phyloP scores from a whole-genome alignment of 2,329 filamentous ascomycete genomes.

The Dactylonectria estremocensis region DNA sequence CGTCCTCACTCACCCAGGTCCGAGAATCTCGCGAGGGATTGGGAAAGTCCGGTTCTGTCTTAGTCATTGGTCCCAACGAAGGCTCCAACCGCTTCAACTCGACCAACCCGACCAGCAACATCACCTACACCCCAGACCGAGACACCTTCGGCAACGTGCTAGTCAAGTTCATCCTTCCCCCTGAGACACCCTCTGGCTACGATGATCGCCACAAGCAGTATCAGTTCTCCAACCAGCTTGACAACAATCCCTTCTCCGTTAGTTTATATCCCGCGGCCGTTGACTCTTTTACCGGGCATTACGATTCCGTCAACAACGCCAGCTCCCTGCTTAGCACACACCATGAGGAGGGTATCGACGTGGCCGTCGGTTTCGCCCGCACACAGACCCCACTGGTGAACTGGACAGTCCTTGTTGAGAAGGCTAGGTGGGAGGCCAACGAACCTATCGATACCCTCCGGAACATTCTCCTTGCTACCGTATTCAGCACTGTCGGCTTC shows the following conservation, averaged over 20 bases:
- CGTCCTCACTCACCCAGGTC: constrained; percentile 74
- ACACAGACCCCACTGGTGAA: constrained; percentile 78
- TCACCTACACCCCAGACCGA: constrained; percentile 58
- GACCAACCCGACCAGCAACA: constrained; percentile 62
- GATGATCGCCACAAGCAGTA: constrained; percentile 63
- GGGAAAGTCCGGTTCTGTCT: constrained; percentile 76
- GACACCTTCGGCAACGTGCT: constrained; percentile 58
- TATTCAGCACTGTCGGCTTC: constrained; percentile 85
- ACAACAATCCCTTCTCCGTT: constrained; percentile 70
- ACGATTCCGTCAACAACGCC: constrained; percentile 73
- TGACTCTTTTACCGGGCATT: constrained; percentile 69
- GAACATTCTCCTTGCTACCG: constrained; percentile 85
- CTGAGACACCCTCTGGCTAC: constrained; percentile 56
- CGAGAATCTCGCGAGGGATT: constrained; percentile 78
- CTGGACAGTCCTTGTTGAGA: constrained; percentile 88
- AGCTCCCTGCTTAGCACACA: constrained; percentile 77
- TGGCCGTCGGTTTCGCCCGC: constrained; percentile 86
- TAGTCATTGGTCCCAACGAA: constrained; percentile 79
- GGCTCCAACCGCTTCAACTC: constrained; percentile 75
- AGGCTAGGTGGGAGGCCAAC: constrained; percentile 81
- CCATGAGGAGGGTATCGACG: constrained; percentile 79
- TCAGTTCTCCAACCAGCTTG: constrained; percentile 55
- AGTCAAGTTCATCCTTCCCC: constrained; percentile 75
- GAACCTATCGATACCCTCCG: constrained; percentile 82
- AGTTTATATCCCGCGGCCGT: constrained; percentile 74